Percentiles rank a stretch among this genome's conserved stretches.
These are phyloP conservation scores for Corylus avellana DNA, from an alignment of 306 rosid genomes.

Conservation along the genomic window DNA sequence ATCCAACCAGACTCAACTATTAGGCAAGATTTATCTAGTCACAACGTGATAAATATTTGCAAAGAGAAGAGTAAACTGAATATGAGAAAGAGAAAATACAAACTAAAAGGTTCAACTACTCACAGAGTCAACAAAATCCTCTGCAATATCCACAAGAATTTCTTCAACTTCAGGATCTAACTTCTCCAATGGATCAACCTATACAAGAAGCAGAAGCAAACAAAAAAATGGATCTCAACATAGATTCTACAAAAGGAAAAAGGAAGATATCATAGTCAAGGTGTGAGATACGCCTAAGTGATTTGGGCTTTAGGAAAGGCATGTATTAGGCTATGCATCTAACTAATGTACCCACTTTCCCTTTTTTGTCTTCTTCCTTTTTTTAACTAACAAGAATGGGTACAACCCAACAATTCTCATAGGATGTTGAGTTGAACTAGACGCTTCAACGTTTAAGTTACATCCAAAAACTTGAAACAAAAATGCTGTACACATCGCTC, in stretches of 20 bases:
- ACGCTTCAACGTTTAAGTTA: background rate
- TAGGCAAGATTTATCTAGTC: slow-evolving; percentile 9
- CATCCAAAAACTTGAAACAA: background rate
- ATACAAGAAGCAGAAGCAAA: slow-evolving; percentile 32
- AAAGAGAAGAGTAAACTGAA: slow-evolving; percentile 2
- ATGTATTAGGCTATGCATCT: background rate
- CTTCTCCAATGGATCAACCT: slow-evolving; percentile 86
- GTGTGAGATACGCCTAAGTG: background rate
- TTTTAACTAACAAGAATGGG: too few relatives aligned
- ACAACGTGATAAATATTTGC: slow-evolving; percentile 12
- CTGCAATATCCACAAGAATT: slow-evolving; percentile 84
- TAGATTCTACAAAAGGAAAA: slow-evolving; percentile 1
- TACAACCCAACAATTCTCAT: background rate
- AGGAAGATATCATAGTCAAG: background rate
- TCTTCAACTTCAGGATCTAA: slow-evolving; percentile 93
- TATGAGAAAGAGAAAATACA: background rate
- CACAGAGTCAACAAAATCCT: slow-evolving; percentile 91
- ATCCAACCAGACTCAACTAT: background rate
- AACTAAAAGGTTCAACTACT: slow-evolving; percentile 41
- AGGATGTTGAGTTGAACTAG: background rate
- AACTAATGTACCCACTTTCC: background rate
- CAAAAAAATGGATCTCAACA: background rate
- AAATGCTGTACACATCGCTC: background rate
- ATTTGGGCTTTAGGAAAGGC: background rate
- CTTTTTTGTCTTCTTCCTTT: too few relatives aligned